Evolutionary conservation across 2,329 filamentous ascomycete genomes (phyloP).

Genomic region (Penicillium sp.): DNA sequence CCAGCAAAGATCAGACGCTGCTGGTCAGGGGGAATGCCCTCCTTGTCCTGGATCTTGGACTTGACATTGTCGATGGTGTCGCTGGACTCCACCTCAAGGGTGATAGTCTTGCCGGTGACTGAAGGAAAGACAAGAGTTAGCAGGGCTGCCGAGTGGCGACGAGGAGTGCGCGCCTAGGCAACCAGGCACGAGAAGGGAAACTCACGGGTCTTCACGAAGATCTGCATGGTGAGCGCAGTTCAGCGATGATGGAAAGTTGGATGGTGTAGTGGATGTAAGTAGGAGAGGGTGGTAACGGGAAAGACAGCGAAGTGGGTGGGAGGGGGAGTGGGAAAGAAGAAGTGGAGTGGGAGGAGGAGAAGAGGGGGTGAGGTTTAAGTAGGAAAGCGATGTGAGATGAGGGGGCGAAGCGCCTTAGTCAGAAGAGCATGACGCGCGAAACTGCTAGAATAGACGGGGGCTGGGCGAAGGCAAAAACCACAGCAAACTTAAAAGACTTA

Average conservation of each 20-base stretch:
- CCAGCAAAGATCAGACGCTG: slow-evolving; percentile 61
- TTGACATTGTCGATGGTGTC: slow-evolving; percentile 58
- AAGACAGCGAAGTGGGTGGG: slow-evolving; percentile 14
- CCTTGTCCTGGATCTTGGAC: slow-evolving; percentile 62
- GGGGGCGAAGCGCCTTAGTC: slow-evolving; percentile 23
- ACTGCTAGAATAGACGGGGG: slow-evolving; percentile 17
- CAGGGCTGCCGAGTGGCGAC: slow-evolving; percentile 10
- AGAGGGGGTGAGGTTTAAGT: slow-evolving; percentile 27
- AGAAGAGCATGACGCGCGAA: slow-evolving; percentile 26
- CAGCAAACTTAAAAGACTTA: neutral
- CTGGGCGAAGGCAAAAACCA: slow-evolving; percentile 22
- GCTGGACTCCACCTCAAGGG: slow-evolving; percentile 52
- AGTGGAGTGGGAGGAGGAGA: slow-evolving; percentile 22
- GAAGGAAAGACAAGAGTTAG: slow-evolving; percentile 8
- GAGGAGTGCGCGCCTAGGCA: slow-evolving; percentile 4
- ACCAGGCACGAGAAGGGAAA: slow-evolving; percentile 37
- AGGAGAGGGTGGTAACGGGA: slow-evolving; percentile 1
- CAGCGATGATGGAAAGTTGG: slow-evolving; percentile 9
- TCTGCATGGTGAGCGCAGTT: slow-evolving; percentile 71
- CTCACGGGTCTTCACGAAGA: slow-evolving; percentile 96
- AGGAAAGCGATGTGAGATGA: slow-evolving; percentile 12
- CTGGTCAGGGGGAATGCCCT: slow-evolving; percentile 60
- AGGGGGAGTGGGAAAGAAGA: slow-evolving; percentile 16
- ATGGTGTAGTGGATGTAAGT: slow-evolving; percentile 12
- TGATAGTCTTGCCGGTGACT: slow-evolving; percentile 56